Evolutionary conservation across 345 rosid species (phyloP), one percentile per base, ranked within the genome.

Genomic region (Eucalyptus polybractea): DNA sequence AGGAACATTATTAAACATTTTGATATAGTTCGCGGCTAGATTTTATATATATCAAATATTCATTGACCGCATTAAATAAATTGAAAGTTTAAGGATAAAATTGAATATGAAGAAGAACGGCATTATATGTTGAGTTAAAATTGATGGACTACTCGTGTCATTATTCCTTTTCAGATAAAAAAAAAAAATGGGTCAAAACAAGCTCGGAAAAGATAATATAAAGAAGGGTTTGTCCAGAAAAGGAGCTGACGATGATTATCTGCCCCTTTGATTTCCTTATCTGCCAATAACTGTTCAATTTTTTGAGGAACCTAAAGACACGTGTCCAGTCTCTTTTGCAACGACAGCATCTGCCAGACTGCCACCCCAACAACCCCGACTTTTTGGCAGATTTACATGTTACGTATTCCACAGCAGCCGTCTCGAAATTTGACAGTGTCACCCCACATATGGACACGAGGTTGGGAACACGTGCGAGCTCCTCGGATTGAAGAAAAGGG

Each of bases 21-120:
- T 24, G 1, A 19, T 56, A 9, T 24, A 10, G 12, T 56, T 56
- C 3, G 5, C 0, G 3, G 0, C 1, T 56, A 24, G 6, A 56
- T 56, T 56, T 24, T 22, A 56, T 11, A 56, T 5, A 1, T 25
- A 56, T 9, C 0, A 9, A 56, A 56, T 1, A 0, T 10, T 25
- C 0, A 10, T 24, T 1, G 6, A 56, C 0, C 29, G 0, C 0
- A 56, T 56, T 24, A 1, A 56, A 10, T 10, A 56, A 24, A 56
- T 56, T 56, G 24, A 22, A 56, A 56, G 6, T 56, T 5, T 0
- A 5, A 6, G 0, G 13, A 24, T 0, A 0, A 56, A 22, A 56
- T 22, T 56, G 1, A 3, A 24, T 27, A 10, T 24, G 3, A 19
- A 7, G 2, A 7, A 53, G 0, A 12, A 5, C 0, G n/a, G n/a